Evolutionary conservation across 2,329 filamentous ascomycete species (phyloP), one percentile per base, ranked within the genome.

Genomic region (Penicillium griseofulvum): DNA sequence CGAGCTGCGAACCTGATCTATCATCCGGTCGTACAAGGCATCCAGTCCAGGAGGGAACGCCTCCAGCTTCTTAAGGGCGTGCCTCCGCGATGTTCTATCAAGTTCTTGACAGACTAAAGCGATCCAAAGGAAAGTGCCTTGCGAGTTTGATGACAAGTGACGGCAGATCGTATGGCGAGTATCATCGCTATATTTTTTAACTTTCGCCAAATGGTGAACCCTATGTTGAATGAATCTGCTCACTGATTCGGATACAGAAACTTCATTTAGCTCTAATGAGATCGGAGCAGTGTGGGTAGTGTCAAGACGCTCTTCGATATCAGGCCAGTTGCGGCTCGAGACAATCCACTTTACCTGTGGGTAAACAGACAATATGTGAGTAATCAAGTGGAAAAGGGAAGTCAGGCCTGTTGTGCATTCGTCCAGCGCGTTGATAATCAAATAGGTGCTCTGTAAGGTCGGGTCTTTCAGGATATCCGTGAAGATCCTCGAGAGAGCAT

Each of bases 401-500:
- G 39, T 7, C 16, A 63, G 57, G 37, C 61, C 69, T 8, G 36
- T 41, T 12, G 36, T 53, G 55, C 75, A 80, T 61, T 81, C 78
- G 52, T 82, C 78, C 0, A 81, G 72, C 1, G 77, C 79, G 61
- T 82, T 77, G 39, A 82, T 62, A 10, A 80, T 55, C 2, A 83
- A 45, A 56, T 68, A 68, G 0, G 64, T 67, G 0, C 11, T 57
- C 1, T 61, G 12, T 3, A 74, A 45, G 10, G 16, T 63, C 2
- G 54, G 46, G 36, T 80, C 74, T 16, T 68, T n/a, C 1, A 82
- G 49, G 8, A 82, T 76, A 4, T 63, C 56, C 0, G 11, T 55
- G 0, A 82, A 70, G 14, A 81, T 74, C 1, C 68, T 49, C 0
- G 58, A 69, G 5, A 82, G 45, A 0, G 66, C 60, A 42, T 63